Evolutionary conservation across 495 filamentous ascomycete species (phyloP).

Genomic region (Oidiodendron maius): DNA sequence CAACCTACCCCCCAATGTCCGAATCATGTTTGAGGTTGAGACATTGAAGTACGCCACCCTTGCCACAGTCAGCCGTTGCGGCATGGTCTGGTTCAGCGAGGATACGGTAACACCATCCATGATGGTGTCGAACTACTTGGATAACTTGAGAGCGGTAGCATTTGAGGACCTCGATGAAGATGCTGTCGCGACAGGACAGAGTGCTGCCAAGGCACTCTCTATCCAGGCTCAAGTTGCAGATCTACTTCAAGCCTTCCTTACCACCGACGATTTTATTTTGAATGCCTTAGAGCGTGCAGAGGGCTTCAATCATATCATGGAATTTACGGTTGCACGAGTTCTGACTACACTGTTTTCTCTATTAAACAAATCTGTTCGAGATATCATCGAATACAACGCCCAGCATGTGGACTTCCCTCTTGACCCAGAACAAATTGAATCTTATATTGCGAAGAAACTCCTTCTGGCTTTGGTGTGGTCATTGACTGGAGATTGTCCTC

Average conservation of each 20-base stretch:
- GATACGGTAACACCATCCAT: conserved; percentile 90
- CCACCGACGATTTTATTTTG: conserved; percentile 68
- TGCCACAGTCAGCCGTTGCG: conserved; percentile 95
- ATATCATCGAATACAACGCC: conserved; percentile 89
- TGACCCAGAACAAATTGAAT: conserved; percentile 80
- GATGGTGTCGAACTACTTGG: conserved; percentile 89
- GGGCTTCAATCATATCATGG: conserved; percentile 92
- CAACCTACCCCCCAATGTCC: conserved; percentile 86
- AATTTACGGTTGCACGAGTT: conserved; percentile 84
- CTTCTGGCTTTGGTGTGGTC: conserved; percentile 90
- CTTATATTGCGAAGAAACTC: conserved; percentile 86
- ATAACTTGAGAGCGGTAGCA: conserved; percentile 67
- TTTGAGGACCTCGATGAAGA: conserved; percentile 97
- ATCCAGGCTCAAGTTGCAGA: conserved; percentile 72
- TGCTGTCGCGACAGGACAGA: conserved; percentile 71
- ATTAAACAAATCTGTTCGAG: conserved; percentile 85
- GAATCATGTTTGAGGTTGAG: conserved; percentile 99
- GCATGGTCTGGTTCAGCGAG: conserved; percentile 99
- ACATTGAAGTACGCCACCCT: conserved; percentile 97
- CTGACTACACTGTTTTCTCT: conserved; percentile 92
- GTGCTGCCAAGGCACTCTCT: conserved; percentile 66
- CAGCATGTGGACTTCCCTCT: conserved; percentile 93
- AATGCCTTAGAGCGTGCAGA: conserved; percentile 70
- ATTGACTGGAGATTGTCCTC: conserved; percentile 88
- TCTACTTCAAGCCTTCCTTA: conserved; percentile 68